Evolutionary conservation across 169 alveolate genomes (phyloP).

Genomic region (Pseudocohnilembus persalinus): DNA sequence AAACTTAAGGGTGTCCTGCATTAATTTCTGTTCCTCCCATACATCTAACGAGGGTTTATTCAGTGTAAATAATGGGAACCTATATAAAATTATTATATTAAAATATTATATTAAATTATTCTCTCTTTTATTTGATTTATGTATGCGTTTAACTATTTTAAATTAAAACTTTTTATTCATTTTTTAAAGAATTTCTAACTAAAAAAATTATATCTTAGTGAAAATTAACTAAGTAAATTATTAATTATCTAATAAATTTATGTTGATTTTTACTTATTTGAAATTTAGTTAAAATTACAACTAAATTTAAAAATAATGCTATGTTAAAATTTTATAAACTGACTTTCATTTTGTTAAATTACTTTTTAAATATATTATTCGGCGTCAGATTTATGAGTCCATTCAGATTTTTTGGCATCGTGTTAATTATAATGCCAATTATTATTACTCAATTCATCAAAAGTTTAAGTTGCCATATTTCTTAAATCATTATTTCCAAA

Average conservation of each 20-base stretch:
- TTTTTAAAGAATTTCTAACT: too few relatives aligned
- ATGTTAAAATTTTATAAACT: too few relatives aligned
- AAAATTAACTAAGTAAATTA: too few relatives aligned
- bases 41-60: conserved; percentile 42
- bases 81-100: too few relatives aligned
- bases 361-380: conserved; percentile 39
- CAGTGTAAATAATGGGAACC: conserved; percentile 46
- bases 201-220: too few relatives aligned
- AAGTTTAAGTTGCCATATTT: not conserved
- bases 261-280: not conserved
- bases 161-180: too few relatives aligned
- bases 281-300: not conserved
- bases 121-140: not conserved
- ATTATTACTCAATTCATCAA: not conserved
- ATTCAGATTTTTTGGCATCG: not conserved
- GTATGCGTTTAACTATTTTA: too few relatives aligned
- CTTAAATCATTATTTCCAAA: not conserved
- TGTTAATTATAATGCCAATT: not conserved
- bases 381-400: conserved; percentile 51
- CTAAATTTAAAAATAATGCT: not conserved
- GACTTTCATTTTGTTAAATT: too few relatives aligned
- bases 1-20: conserved; percentile 56
- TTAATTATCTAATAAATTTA: too few relatives aligned
- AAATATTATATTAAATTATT: too few relatives aligned
- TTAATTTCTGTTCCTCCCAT: conserved; percentile 52